Conservation (phyloP, 177 flowering plant species). For the Tripterygium wilfordii region DNA sequence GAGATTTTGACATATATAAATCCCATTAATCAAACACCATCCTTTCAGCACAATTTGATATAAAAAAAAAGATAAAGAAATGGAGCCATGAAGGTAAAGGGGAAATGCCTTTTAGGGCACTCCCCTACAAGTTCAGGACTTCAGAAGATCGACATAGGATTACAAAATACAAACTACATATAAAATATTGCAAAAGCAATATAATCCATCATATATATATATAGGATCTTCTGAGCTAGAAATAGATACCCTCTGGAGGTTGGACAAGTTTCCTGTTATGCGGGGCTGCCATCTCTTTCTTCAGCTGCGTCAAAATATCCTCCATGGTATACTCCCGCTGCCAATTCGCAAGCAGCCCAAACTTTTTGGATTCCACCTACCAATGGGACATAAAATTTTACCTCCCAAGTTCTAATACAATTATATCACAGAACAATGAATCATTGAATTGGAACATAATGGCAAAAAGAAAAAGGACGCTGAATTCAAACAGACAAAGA, state of each 20-base stretch:
- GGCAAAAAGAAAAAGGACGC: too few relatives aligned
- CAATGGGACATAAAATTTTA: not conserved
- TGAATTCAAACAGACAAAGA: too few relatives aligned
- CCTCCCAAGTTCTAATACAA: too few relatives aligned
- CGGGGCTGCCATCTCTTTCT: conserved; percentile 88
- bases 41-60: conserved; percentile 19
- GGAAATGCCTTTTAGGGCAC: conserved; percentile 12
- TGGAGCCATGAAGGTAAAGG: conserved; percentile 11
- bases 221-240: conserved; percentile 45
- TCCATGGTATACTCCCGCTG: conserved; percentile 91
- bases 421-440: too few relatives aligned
- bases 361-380: conserved; percentile 82
- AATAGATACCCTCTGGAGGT: conserved; percentile 91
- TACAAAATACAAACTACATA: conserved; percentile 35
- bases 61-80: conserved; percentile 12
- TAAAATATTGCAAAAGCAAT: conserved; percentile 24
- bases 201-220: conserved; percentile 8
- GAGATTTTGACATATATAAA: conserved; percentile 26
- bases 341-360: conserved; percentile 80
- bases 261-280: conserved; percentile 89
- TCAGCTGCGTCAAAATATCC: conserved; percentile 82
- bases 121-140: conserved; percentile 15
- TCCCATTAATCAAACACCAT: conserved; percentile 31
- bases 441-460: too few relatives aligned
- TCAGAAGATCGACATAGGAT: conserved; percentile 24